Evolutionary conservation across 345 rosid genomes (phyloP).

Genomic region (Populus simonii): DNA sequence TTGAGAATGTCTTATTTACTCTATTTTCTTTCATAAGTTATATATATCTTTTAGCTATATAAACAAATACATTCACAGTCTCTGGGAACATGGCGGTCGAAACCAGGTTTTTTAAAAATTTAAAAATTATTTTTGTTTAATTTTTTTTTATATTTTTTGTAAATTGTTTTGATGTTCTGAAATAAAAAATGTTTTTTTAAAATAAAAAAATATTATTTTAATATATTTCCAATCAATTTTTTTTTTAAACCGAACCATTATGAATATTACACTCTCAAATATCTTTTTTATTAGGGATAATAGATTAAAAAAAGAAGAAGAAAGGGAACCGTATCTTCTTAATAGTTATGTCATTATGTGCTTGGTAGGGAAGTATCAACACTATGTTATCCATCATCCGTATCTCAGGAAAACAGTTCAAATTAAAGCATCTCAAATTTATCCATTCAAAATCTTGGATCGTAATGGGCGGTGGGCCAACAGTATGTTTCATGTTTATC

Average conservation of each 20-base stretch:
- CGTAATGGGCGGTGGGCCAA: slow-evolving; percentile 12
- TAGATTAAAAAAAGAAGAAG: too few species aligned
- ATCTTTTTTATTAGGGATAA: too few species aligned
- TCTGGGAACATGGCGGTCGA: too few species aligned
- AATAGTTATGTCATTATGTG: background rate
- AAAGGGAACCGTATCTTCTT: background rate
- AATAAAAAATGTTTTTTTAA: too few species aligned
- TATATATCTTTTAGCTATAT: background rate
- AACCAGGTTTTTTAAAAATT: too few species aligned
- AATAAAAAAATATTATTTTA: background rate
- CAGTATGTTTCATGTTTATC: slow-evolving; percentile 2
- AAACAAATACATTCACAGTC: too few species aligned
- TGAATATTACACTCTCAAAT: too few species aligned
- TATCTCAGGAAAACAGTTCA: background rate
- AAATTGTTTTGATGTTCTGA: rapidly evolving
- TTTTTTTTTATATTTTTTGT: too few species aligned
- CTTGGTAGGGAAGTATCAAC: background rate
- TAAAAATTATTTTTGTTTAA: too few species aligned
- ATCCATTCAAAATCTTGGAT: slow-evolving; percentile 1
- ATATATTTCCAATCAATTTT: too few species aligned
- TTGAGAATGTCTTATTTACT: background rate
- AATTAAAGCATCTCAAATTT: background rate
- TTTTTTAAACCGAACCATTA: too few species aligned
- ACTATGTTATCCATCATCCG: slow-evolving; percentile 6
- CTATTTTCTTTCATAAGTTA: background rate